Conservation (phyloP, 2,329 filamentous ascomycete species). For the Xylaria sp. region DNA sequence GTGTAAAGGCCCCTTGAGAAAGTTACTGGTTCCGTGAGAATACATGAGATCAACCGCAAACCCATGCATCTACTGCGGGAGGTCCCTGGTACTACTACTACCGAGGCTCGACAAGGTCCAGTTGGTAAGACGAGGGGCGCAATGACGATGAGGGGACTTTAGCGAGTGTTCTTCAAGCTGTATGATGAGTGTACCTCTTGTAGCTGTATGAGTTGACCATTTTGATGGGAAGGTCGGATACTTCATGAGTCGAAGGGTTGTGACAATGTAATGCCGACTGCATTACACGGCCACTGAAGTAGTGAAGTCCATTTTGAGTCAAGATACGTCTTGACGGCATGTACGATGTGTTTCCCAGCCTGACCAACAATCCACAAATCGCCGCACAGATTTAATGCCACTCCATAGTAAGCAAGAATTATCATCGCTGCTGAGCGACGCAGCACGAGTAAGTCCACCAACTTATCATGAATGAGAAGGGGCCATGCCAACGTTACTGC, state of each 20-base stretch:
- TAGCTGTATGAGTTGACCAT: no score
- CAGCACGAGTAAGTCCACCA: slow-evolving; percentile 33
- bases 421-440: slow-evolving; percentile 27
- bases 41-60: no score
- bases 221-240: not conserved
- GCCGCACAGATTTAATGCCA: slow-evolving; percentile 15
- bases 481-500: slow-evolving; percentile 33
- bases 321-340: slow-evolving; percentile 20
- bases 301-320: slow-evolving; percentile 19
- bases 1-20: no score
- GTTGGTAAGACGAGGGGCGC: no score
- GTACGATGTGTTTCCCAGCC: slow-evolving; percentile 26
- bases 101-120: no score
- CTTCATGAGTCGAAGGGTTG: not conserved
- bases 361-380: slow-evolving; percentile 33
- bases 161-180: no score
- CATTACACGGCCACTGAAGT: slow-evolving; percentile 32
- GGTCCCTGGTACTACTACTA: no score
- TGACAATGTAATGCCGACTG: slow-evolving; percentile 5
- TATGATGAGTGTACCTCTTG: no score
- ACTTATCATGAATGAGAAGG: slow-evolving; percentile 25
- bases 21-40: no score
- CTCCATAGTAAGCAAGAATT: slow-evolving; percentile 33
- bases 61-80: no score
- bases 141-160: no score